phyloP scores from a whole-genome alignment of 805 yeast genomes.

The Scheffersomyces coipomensis region DNA sequence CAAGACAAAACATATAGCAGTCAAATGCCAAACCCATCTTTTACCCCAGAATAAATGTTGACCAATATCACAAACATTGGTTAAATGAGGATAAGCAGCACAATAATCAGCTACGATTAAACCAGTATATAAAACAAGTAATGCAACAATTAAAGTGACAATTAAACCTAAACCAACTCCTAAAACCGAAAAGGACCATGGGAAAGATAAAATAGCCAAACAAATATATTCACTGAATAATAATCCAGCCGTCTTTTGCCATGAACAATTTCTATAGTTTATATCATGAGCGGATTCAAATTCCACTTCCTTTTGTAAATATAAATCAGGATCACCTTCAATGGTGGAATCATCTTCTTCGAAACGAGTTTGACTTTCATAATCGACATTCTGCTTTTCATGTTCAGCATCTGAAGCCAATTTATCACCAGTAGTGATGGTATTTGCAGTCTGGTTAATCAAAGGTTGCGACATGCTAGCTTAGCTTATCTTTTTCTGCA shows the following conservation, averaged over 20 bases:
- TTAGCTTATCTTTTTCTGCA: no score
- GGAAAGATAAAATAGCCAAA: slow-evolving; percentile 63
- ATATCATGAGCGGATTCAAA: slow-evolving; percentile 25
- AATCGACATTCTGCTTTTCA: not conserved
- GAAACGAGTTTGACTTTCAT: not conserved
- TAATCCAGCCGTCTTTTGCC: slow-evolving; percentile 61
- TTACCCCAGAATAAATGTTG: slow-evolving; percentile 53
- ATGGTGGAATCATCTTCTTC: not conserved
- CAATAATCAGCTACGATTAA: slow-evolving; percentile 55
- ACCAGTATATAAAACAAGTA: slow-evolving; percentile 55
- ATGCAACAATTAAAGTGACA: slow-evolving; percentile 49
- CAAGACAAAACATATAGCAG: slow-evolving; percentile 52
- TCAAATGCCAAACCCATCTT: slow-evolving; percentile 54
- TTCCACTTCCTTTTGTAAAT: slow-evolving; percentile 7
- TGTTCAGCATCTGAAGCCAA: not conserved
- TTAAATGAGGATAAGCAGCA: slow-evolving; percentile 49
- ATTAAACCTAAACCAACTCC: slow-evolving; percentile 61
- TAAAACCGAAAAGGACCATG: slow-evolving; percentile 61
- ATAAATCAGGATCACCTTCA: slow-evolving; percentile 11
- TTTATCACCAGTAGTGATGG: no score
- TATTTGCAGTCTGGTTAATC: no score
- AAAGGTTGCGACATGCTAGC: no score
- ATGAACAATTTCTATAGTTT: slow-evolving; percentile 51
- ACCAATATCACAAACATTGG: slow-evolving; percentile 59
- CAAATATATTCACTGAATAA: slow-evolving; percentile 60